Evolutionary conservation across 192 early-diverging fungal species (phyloP).

Genomic region (Backusella tuberculispora): DNA sequence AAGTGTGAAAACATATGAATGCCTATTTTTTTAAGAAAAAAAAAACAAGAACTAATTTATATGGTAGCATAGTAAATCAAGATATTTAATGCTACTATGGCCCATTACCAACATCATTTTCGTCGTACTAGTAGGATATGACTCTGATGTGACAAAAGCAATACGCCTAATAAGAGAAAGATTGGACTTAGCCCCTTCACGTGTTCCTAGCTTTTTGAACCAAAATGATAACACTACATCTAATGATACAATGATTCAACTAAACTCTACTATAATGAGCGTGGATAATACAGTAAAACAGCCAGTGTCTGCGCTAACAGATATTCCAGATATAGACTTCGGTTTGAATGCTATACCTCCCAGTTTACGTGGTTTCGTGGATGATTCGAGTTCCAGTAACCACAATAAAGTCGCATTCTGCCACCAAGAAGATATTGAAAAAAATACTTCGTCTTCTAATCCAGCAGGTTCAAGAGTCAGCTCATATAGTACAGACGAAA

Average conservation of each 20-base stretch:
- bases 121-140: not conserved
- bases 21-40: not conserved
- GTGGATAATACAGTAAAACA: not conserved
- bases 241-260: not conserved
- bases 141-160: constrained; percentile 3
- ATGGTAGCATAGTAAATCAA: not conserved
- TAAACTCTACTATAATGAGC: no score
- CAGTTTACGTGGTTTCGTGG: not conserved
- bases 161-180: not conserved
- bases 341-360: not conserved
- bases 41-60: not conserved
- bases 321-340: not conserved
- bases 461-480: not conserved
- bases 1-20: not conserved
- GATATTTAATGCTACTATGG: not conserved
- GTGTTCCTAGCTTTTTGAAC: constrained; percentile 2
- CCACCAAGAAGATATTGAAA: constrained; percentile 1
- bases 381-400: not conserved
- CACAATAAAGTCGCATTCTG: not conserved
- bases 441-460: not conserved
- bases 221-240: not conserved
- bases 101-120: not conserved
- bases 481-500: not conserved
- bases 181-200: not conserved
- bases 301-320: not conserved